Evolutionary conservation across 495 filamentous ascomycete species (phyloP), one percentile per base, ranked within the genome.

Genomic region (Aspergillus indologenus): DNA sequence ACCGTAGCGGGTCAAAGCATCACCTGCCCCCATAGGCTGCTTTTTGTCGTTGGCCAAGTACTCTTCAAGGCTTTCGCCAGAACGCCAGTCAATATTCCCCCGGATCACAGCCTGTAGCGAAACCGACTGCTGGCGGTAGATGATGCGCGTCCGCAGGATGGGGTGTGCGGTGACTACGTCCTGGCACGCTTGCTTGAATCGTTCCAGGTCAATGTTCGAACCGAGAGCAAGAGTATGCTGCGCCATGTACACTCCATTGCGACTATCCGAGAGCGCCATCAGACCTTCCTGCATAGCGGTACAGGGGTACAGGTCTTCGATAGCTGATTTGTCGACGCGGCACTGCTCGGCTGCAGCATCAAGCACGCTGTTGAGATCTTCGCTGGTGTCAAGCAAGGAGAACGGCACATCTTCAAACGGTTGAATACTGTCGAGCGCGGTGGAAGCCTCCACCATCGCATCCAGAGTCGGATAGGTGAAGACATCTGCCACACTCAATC

Each of bases 251-350:
- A 66, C 50, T 19, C 69, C 69, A 4, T 53, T 42, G 0, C 60
- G 59, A 40, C 68, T 69, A 40, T 61, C 59, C 0, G 81, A 79
- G 5, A 84, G 64, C 1, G 79, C 75, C 65, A 85, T 73, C 11
- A 87, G 70, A 1, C 79, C 83, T 61, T 83, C 82, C 65, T 87
- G 84, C n/a, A 85, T 60, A 6, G 84, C 77, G 0, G 82, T 85
- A 66, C 82, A 84, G n/a, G 83, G 61, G 23, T 58, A 63, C 15
- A 63, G 46, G 31, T 63, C 61, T 20, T 63, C 51, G 51, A 65
- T 56, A 2, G 26, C 26, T 1, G 51, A 42, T 14, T 54, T 15
- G 14, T 21, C 8, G 18, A 66, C 60, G 7, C 21, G 29, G 40
- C 63, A 66, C 23, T 54, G 52, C 23, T 18, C 26, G 2, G 57